phyloP scores from a whole-genome alignment of 352 stramenopile species.

The Plasmopara viticola region DNA sequence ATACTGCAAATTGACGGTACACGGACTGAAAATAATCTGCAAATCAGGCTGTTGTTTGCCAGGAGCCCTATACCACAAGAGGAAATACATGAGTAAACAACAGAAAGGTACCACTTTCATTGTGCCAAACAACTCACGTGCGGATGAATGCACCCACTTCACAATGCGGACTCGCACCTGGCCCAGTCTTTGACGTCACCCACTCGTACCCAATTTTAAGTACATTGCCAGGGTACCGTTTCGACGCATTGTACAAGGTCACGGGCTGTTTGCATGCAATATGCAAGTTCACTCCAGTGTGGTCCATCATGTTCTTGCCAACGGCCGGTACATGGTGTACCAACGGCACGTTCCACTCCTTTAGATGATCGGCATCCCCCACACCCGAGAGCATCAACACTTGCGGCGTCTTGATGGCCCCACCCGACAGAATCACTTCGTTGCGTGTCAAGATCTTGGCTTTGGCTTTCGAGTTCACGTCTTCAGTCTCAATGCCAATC shows the following conservation, averaged over 20 bases:
- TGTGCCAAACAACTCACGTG: conserved; percentile 21
- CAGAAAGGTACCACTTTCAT: too few species aligned
- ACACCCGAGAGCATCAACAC: conserved; percentile 80
- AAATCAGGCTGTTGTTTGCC: conserved; percentile 72
- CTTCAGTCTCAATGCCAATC: conserved; percentile 55
- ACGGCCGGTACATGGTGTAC: conserved; percentile 68
- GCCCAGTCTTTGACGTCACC: too few species aligned
- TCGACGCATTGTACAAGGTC: conserved; percentile 80
- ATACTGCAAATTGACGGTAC: conserved; percentile 34
- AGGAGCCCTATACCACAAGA: conserved; percentile 19
- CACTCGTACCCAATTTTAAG: too few species aligned
- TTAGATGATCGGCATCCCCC: conserved; percentile 56
- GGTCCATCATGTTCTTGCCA: conserved; percentile 81
- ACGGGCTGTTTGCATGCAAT: conserved; percentile 80
- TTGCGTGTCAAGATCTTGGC: conserved; percentile 52
- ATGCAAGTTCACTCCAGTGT: conserved; percentile 79
- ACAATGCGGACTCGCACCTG: conserved; percentile 55
- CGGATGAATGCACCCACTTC: conserved; percentile 83
- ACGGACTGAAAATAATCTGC: conserved; percentile 81
- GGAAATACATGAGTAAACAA: too few species aligned
- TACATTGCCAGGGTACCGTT: conserved; percentile 72
- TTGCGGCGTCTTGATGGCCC: conserved; percentile 81
- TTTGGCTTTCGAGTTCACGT: conserved; percentile 44
- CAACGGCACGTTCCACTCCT: conserved; percentile 57
- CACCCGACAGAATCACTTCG: conserved; percentile 79